Base-by-base conservation (phyloP, 2,329 filamentous ascomycete species). In the Claviceps sp. region DNA sequence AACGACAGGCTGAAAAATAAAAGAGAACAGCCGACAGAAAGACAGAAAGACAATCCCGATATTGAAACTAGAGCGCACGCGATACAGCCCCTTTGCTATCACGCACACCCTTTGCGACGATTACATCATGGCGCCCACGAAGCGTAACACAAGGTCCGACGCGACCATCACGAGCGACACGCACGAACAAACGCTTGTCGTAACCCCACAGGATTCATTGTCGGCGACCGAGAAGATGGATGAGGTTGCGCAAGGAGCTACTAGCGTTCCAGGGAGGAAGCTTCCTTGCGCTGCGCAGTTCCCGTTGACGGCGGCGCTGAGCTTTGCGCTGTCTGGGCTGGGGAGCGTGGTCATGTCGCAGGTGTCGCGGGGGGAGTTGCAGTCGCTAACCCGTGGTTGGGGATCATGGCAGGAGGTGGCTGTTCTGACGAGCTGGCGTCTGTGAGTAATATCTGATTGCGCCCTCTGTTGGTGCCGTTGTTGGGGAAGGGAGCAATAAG, bases 351-450 rank as follows among this genome's bases (percentile, higher is more conserved):
- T 83, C 50, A 71, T 79, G 6, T 74, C 79, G 47, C 73, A 77
- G 39, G 74, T 80, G 55, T 81, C 79, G 5, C 72, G 75, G 14
- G 79, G 77, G 6, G 83, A 90, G 64, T 71, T 95, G 42, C 80
- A 81, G 1, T 69, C 71, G 26, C 76, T 91, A 53, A 85, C 80
- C 64, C 79, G 82, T 60, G 76, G 75, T 52, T 67, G 80, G 54
- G 79, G 83, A 49, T 75, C 76, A 50, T 80, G 79, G 73, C 68
- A 70, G 62, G 80, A 87, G 63, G 74, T 88, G 29, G 72, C 66
- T 5, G 71, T 72, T 36, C 59, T 80, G 56, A 67, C 71, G 1
- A 70, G 66, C 13, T 82, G 77, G 78, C 74, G 72, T 64, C 62
- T 76, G 77, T 80, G 61, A 70, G 77, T 74, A 20, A 13, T 16